Conservation (phyloP, 176 grass and related monocot species). For the Musa troglodytarum region DNA sequence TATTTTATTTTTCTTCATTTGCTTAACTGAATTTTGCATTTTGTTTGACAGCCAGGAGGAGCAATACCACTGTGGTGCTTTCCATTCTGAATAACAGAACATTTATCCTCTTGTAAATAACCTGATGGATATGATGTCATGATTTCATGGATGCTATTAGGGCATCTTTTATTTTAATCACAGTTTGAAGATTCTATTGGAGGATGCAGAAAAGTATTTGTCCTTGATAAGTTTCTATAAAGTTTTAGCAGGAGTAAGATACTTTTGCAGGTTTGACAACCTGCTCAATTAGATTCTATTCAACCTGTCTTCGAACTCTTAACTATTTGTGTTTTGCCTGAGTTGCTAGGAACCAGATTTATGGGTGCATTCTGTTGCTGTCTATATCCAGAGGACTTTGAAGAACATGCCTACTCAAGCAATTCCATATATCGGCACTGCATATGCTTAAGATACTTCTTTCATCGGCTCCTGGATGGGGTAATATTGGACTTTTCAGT, state of each 20-base stretch:
- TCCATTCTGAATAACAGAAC: background rate
- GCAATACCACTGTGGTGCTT: background rate
- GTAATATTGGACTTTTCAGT: background rate
- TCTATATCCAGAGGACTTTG: background rate
- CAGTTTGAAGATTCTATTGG: background rate
- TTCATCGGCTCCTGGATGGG: background rate
- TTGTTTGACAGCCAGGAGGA: background rate
- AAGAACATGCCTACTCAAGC: background rate
- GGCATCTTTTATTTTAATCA: background rate
- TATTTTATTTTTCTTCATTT: too few species aligned
- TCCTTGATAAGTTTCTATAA: background rate
- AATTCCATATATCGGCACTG: constrained; percentile 6
- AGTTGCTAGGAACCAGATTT: background rate
- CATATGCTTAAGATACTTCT: constrained; percentile 7
- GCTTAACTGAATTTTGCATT: background rate
- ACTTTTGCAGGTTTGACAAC: background rate
- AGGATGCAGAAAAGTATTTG: background rate
- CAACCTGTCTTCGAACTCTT: background rate
- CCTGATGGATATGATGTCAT: too few species aligned
- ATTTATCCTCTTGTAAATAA: background rate
- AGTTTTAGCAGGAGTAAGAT: background rate
- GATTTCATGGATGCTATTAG: background rate
- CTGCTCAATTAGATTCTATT: background rate
- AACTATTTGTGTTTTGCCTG: background rate
- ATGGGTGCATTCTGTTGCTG: constrained; percentile 9